Conservation (phyloP, 2,329 filamentous ascomycete genomes). For the Pseudohalonectria lignicola region DNA sequence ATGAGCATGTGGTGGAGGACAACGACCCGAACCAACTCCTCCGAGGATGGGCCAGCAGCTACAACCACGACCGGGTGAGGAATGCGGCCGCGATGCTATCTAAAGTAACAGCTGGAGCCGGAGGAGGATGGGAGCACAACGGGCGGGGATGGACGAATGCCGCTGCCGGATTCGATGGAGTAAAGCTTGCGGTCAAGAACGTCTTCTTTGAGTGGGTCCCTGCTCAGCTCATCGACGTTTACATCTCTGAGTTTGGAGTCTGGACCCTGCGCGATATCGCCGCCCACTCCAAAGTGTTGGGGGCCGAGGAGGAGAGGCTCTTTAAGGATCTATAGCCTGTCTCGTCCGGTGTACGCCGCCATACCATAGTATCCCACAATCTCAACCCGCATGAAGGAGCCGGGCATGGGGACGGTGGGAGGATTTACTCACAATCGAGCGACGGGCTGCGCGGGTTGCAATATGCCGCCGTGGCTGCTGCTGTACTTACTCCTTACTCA, state of each 20-base stretch:
- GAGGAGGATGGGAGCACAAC: constrained; percentile 8
- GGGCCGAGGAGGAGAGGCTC: constrained; percentile 23
- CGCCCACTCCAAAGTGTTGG: constrained; percentile 23
- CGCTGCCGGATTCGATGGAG: constrained; percentile 1
- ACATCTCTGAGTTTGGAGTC: constrained; percentile 42
- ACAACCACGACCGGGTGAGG: constrained; percentile 13
- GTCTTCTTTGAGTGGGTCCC: constrained; percentile 54
- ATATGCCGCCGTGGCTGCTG: no score
- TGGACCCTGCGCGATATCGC: constrained; percentile 26
- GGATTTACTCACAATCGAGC: neutral
- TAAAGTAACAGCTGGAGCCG: neutral
- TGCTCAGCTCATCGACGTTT: constrained; percentile 35
- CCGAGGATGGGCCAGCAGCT: constrained; percentile 28
- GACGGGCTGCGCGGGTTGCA: no score
- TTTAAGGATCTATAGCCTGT: constrained; percentile 29
- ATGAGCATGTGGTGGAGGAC: constrained; percentile 34
- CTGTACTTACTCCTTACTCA: neutral
- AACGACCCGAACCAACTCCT: constrained; percentile 41
- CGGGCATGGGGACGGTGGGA: neutral
- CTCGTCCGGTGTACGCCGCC: no score
- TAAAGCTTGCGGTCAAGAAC: constrained; percentile 27
- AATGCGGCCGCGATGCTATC: constrained; percentile 7
- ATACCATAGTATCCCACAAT: no score
- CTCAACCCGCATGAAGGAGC: neutral
- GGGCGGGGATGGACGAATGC: neutral